A percentile compares a stretch with the other conserved stretches of the same genome.
Conservation (phyloP, 179 eudicot species). For the Amaranthus tricolor region DNA sequence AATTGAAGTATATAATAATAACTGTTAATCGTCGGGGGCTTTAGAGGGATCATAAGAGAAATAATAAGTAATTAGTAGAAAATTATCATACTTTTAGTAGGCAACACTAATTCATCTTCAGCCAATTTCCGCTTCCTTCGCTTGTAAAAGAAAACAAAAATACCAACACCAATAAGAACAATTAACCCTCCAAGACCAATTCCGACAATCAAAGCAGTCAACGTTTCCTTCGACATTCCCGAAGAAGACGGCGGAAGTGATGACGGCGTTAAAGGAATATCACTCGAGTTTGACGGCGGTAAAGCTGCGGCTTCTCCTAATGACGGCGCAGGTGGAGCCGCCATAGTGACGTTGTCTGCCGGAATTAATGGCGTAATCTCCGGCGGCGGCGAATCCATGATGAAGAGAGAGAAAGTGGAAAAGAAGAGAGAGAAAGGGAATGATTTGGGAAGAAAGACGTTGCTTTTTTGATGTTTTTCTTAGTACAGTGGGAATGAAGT, state of each 20-base stretch:
- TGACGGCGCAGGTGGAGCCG: conserved; percentile 26
- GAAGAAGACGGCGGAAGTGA: conserved; percentile 20
- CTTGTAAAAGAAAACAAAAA: conserved; percentile 50
- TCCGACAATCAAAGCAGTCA: conserved; percentile 64
- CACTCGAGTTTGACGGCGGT: not conserved
- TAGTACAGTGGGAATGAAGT: conserved; percentile 8
- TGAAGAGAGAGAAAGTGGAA: conserved; percentile 10
- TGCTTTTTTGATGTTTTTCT: conserved; percentile 6
- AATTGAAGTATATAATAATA: too few relatives aligned
- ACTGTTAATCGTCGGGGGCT: too few relatives aligned
- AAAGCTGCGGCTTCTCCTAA: not conserved
- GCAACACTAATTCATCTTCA: conserved; percentile 19
- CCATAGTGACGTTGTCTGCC: conserved; percentile 14
- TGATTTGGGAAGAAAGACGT: conserved; percentile 7
- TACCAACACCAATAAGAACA: conserved; percentile 50
- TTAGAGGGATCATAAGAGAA: not conserved
- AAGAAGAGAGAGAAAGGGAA: not conserved
- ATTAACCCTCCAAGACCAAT: conserved; percentile 65
- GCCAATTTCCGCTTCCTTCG: conserved; percentile 28
- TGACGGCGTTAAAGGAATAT: conserved; percentile 11
- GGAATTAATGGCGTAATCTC: conserved; percentile 20
- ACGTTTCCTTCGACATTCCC: conserved; percentile 27
- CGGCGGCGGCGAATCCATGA: conserved; percentile 26
- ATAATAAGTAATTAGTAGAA: not conserved
- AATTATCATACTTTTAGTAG: conserved; percentile 33